Evolutionary conservation across 257 asterid genomes (phyloP), one percentile per base, ranked within the genome.

Genomic region (Penstemon barbatus): DNA sequence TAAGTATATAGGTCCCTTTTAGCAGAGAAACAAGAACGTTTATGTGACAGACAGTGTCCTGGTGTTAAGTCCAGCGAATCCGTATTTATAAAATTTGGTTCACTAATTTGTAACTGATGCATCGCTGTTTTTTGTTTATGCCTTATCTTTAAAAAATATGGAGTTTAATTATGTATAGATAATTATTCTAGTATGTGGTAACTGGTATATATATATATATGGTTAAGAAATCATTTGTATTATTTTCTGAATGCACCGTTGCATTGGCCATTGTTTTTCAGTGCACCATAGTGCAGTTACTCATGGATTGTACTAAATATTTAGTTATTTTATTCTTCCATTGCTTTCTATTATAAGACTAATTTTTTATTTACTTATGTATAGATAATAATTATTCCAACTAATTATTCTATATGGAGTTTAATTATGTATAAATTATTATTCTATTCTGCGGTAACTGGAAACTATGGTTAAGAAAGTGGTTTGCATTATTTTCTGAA

Each of bases 281-380:
- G 67, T 46, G 71, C 56, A 64, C 11, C 66, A 0, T 69, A 18
- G 18, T 63, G 48, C 11, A 57, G 45, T 71, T 66, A 51, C 4
- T 33, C 61, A 25, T 43, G 53, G 8, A 39, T 25, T 25, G 66
- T 33, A 19, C 8, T 38, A 4, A 0, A 8, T 40, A 12, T 53
- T 38, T 19, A 51, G 33, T 58, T 63, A 1, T 42, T 58, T 36
- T 9, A 8, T 43, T 50, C 19, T 42, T 44, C 38, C 36, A 19
- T 68, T 61, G 54, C 65, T 56, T 60, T 50, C 69, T 68, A 15
- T 45, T n/a, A 45, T 56, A 25, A 9, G 33, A 25, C 1, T 15
- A 15, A 15, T 1, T 25, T 25, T 1, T 25, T 25, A 25, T 25
- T 25, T 25, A 25, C 33, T 25, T 25, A 25, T 25, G 33, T 25